Evolutionary conservation across 495 filamentous ascomycete species (phyloP).

Genomic region (Talaromyces thailandensis): DNA sequence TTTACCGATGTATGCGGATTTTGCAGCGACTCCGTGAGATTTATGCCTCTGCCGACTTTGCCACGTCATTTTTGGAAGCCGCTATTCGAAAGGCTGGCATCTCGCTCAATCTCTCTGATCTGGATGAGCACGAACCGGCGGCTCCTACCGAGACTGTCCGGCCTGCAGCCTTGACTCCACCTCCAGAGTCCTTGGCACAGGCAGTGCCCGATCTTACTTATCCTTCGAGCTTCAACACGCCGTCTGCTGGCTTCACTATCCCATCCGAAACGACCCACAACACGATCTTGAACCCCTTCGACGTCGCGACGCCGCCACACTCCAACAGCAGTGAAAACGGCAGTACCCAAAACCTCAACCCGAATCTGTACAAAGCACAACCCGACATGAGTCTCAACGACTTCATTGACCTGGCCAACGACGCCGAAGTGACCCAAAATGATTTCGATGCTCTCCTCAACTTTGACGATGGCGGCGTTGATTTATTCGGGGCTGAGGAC

Average conservation of each 20-base stretch:
- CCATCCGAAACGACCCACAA: constrained; percentile 17
- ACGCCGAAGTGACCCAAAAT: constrained; percentile 41
- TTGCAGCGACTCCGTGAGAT: constrained; percentile 72
- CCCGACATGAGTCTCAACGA: constrained; percentile 34
- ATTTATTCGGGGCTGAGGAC: constrained; percentile 28
- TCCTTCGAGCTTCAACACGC: not conserved
- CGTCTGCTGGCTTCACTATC: constrained; percentile 1
- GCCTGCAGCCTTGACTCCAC: constrained; percentile 27
- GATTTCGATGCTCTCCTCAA: constrained; percentile 42
- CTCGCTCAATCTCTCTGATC: constrained; percentile 17
- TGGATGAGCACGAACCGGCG: constrained; percentile 9
- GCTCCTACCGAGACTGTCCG: constrained; percentile 18
- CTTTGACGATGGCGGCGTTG: constrained; percentile 34
- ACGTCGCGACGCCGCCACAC: constrained; percentile 34
- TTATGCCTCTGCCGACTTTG: constrained; percentile 81
- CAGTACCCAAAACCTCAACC: constrained; percentile 34
- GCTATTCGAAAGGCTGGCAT: constrained; percentile 75
- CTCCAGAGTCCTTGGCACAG: constrained; percentile 35
- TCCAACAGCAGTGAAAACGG: constrained; percentile 39
- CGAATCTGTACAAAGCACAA: constrained; percentile 9
- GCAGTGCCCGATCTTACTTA: constrained; percentile 37
- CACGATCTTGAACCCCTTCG: constrained; percentile 13
- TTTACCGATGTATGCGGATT: constrained; percentile 79
- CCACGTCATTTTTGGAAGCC: constrained; percentile 74
- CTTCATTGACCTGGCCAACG: constrained; percentile 38